Conservation (phyloP, 176 grass and related monocot genomes). For the Eremochloa ophiuroides region DNA sequence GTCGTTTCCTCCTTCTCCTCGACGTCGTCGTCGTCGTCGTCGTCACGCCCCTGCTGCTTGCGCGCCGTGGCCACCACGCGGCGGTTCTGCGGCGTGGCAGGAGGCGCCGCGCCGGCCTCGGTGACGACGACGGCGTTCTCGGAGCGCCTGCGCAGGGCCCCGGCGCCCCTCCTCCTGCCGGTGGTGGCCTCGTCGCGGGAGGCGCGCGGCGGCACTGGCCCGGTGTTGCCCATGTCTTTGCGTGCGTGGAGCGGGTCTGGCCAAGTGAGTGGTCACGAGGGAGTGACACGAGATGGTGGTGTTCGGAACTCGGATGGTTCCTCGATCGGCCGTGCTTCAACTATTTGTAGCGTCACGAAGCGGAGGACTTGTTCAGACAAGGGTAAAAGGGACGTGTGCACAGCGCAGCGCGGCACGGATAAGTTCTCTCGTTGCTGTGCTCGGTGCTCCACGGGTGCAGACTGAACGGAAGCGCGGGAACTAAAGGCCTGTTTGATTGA, state of each 20-base stretch:
- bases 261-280: neutral
- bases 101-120: neutral
- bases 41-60: slow-evolving; percentile 1
- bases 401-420: neutral
- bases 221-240: slow-evolving; percentile 36
- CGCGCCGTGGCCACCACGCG: neutral
- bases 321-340: neutral
- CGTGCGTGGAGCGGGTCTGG: neutral
- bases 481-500: neutral
- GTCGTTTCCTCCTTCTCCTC: neutral
- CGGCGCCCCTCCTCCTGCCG: neutral
- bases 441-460: too few species aligned
- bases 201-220: neutral
- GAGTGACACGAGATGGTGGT: neutral
- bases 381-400: neutral
- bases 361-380: neutral
- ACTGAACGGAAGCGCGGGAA: neutral
- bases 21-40: neutral
- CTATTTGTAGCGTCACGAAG: neutral
- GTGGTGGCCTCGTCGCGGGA: neutral
- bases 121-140: neutral
- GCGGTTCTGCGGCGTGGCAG: neutral
- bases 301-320: neutral
- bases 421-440: too few species aligned
- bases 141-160: neutral